A percentile compares a stretch with the other conserved stretches of the same genome.
These are phyloP conservation scores for Linum trigynum DNA, from an alignment of 345 rosid species.

Conservation along the genomic window DNA sequence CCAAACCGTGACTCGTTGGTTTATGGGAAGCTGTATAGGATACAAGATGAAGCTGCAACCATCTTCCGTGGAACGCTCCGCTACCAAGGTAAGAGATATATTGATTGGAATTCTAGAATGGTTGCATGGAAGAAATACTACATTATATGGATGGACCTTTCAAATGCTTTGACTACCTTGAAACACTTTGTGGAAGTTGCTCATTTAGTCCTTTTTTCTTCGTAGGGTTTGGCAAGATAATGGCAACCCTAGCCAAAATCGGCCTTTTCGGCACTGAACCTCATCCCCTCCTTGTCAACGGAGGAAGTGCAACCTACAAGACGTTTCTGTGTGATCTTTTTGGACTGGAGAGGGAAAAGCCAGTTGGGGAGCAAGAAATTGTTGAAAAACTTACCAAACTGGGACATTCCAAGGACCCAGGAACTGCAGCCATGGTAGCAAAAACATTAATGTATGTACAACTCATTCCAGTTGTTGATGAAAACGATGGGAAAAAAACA, in stretches of 20 bases:
- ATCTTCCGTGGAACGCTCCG: constrained; percentile 90
- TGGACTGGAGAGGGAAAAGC: constrained; percentile 19
- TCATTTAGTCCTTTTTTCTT: not conserved
- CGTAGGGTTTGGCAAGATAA: constrained; percentile 65
- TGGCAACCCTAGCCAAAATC: constrained; percentile 67
- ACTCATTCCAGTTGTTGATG: not conserved
- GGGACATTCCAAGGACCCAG: constrained; percentile 52
- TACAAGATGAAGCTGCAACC: constrained; percentile 65
- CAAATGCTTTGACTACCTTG: not conserved
- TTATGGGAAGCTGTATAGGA: constrained; percentile 69
- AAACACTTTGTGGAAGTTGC: constrained; percentile 9
- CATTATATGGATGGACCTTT: not conserved
- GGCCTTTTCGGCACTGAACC: constrained; percentile 51
- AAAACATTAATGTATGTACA: constrained; percentile 58
- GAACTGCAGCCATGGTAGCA: constrained; percentile 49
- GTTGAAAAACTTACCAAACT: constrained; percentile 42
- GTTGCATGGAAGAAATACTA: not conserved
- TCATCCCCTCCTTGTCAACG: constrained; percentile 34
- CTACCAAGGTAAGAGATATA: constrained; percentile 59
- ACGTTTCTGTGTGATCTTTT: constrained; percentile 47
- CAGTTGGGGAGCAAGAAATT: constrained; percentile 47
- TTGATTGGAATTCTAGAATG: constrained; percentile 1
- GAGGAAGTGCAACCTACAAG: constrained; percentile 37
- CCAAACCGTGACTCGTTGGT: constrained; percentile 81
- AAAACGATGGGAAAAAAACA: constrained; percentile 1